These are phyloP conservation scores for Mitragyna speciosa DNA, from an alignment of 257 asterid genomes.

Conservation along the genomic window DNA sequence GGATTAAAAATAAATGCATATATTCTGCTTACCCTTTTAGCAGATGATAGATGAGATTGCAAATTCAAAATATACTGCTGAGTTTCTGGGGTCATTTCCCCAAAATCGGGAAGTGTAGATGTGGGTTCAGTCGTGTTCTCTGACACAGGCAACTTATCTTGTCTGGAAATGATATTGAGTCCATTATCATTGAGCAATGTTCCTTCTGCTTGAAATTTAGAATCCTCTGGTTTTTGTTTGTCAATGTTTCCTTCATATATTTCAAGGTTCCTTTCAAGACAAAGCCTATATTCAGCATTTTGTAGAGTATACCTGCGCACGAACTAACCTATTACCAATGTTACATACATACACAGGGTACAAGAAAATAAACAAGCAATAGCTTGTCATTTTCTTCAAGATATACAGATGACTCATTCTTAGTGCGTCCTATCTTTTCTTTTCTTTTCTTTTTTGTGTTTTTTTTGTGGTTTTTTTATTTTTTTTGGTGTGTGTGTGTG, in stretches of 20 bases:
- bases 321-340: constrained; percentile 3
- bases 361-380: not conserved
- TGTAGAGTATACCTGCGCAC: constrained; percentile 73
- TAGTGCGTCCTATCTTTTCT: not conserved
- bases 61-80: constrained; percentile 58
- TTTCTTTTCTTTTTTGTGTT: too few species aligned
- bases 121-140: constrained; percentile 43
- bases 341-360: not conserved
- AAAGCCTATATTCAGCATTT: constrained; percentile 93
- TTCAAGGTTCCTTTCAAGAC: constrained; percentile 85
- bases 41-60: constrained; percentile 62
- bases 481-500: too few species aligned
- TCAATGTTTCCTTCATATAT: constrained; percentile 47
- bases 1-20: too few species aligned
- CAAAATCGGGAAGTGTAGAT: constrained; percentile 53
- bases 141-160: constrained; percentile 37
- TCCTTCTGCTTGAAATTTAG: constrained; percentile 36
- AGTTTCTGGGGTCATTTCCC: constrained; percentile 82
- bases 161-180: constrained; percentile 24
- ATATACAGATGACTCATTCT: not conserved
- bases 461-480: too few species aligned
- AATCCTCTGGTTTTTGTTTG: constrained; percentile 41
- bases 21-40: constrained; percentile 52
- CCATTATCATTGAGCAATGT: constrained; percentile 30
- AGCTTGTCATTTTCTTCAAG: not conserved